These are phyloP conservation scores for Quercus aquifolioides DNA, from an alignment of 306 rosid genomes.

Conservation along the genomic window DNA sequence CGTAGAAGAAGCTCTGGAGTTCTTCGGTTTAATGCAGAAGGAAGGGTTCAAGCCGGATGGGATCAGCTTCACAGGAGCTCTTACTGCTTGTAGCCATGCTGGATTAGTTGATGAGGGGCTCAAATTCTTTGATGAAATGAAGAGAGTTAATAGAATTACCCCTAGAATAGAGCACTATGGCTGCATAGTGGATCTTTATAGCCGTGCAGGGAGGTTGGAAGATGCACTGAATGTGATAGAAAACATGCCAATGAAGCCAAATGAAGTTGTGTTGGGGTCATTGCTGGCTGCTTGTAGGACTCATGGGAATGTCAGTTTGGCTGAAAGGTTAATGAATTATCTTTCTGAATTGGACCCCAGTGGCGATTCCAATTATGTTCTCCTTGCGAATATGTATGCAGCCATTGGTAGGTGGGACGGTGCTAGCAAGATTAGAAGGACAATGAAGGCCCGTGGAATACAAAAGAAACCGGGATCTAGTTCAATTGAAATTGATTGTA, in stretches of 20 bases:
- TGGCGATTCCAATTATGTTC: constrained; percentile 80
- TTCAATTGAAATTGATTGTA: constrained; percentile 70
- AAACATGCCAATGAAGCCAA: constrained; percentile 83
- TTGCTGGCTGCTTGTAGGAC: constrained; percentile 86
- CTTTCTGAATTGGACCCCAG: constrained; percentile 51
- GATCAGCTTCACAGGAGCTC: constrained; percentile 84
- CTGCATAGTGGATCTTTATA: constrained; percentile 79
- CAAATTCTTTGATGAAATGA: constrained; percentile 58
- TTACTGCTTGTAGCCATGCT: constrained; percentile 81
- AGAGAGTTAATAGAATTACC: constrained; percentile 37
- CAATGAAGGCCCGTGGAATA: constrained; percentile 67
- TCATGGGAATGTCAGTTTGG: constrained; percentile 58
- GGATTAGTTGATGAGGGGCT: constrained; percentile 69
- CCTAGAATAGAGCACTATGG: constrained; percentile 86
- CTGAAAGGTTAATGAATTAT: constrained; percentile 68
- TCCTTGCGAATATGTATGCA: constrained; percentile 80
- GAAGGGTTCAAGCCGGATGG: constrained; percentile 71
- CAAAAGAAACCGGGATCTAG: constrained; percentile 72
- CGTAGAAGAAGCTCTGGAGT: constrained; percentile 62
- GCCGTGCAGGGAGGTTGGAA: constrained; percentile 80
- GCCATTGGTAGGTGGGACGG: constrained; percentile 81
- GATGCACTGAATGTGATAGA: constrained; percentile 59
- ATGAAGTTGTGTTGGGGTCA: constrained; percentile 85
- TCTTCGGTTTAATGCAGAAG: constrained; percentile 60
- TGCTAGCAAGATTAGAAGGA: constrained; percentile 60